phyloP scores from a whole-genome alignment of 2,329 filamentous ascomycete species.

The Teratosphaeriaceae sp. region DNA sequence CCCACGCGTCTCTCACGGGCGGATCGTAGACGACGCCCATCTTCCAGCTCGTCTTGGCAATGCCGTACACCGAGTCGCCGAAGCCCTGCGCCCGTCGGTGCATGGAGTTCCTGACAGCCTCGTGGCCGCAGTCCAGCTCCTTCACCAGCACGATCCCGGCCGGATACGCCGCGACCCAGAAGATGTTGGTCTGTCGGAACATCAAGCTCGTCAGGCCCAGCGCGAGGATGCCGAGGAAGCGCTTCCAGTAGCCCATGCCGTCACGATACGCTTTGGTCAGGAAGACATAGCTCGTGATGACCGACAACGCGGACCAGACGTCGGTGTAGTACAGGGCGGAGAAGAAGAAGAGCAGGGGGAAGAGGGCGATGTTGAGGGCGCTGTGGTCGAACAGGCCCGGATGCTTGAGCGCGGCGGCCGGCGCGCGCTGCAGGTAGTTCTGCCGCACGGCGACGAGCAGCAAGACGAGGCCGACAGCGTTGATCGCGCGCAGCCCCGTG shows the following conservation, averaged over 20 bases:
- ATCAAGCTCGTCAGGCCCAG: conserved; percentile 61
- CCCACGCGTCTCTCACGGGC: conserved; percentile 39
- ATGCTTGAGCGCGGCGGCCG: background rate
- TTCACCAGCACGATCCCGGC: conserved; percentile 44
- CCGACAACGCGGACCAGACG: conserved; percentile 69
- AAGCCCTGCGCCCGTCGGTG: conserved; percentile 23
- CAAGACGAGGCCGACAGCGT: conserved; percentile 32
- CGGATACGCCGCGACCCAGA: conserved; percentile 81
- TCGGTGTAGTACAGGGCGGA: conserved; percentile 94
- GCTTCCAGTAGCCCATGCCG: conserved; percentile 13
- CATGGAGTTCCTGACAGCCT: conserved; percentile 34
- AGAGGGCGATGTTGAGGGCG: conserved; percentile 73
- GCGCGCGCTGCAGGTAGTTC: conserved; percentile 19
- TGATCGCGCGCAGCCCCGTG: conserved; percentile 32
- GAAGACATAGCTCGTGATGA: conserved; percentile 61
- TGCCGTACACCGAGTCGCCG: conserved; percentile 21
- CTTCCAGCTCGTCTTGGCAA: conserved; percentile 31
- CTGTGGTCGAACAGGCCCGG: conserved; percentile 41
- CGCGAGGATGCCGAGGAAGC: conserved; percentile 30
- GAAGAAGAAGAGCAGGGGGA: conserved; percentile 93
- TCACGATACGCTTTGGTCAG: conserved; percentile 33
- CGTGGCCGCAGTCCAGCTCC: conserved; percentile 48
- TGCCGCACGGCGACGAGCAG: conserved; percentile 25
- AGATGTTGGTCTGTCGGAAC: conserved; percentile 93
- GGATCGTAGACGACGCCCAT: conserved; percentile 45